These are phyloP conservation scores for Pythium phragmitis DNA, from an alignment of 352 stramenopile genomes.

Conservation along the genomic window DNA sequence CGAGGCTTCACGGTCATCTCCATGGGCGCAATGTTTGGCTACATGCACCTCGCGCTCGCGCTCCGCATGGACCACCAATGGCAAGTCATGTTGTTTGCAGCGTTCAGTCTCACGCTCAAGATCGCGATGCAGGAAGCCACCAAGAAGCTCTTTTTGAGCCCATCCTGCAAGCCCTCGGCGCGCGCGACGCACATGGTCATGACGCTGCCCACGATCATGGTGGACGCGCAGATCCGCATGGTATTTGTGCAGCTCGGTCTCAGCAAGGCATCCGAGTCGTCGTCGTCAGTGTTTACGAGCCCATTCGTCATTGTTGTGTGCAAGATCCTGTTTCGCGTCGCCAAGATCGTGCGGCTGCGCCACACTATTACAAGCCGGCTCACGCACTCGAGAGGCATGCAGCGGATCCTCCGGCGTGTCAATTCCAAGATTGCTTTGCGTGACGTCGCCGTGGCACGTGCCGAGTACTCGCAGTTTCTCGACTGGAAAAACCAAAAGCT, in stretches of 20 bases:
- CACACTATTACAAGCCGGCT: conserved; percentile 27
- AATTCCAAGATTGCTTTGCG: conserved; percentile 31
- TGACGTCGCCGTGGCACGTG: conserved; percentile 26
- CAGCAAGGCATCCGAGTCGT: conserved; percentile 13
- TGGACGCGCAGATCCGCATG: conserved; percentile 37
- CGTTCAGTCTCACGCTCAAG: conserved; percentile 31
- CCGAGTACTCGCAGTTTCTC: conserved; percentile 38
- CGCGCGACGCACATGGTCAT: conserved; percentile 29
- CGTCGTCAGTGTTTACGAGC: conserved; percentile 9
- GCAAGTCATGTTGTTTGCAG: conserved; percentile 30
- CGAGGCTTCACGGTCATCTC: conserved; percentile 16
- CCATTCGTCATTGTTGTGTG: conserved; percentile 31
- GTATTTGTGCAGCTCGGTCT: conserved; percentile 33
- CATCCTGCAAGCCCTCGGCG: conserved; percentile 21
- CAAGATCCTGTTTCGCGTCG: conserved; percentile 36
- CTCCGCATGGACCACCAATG: conserved; percentile 26
- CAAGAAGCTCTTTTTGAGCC: conserved; percentile 28
- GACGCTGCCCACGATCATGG: conserved; percentile 34
- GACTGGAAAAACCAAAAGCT: conserved; percentile 39
- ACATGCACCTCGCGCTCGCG: conserved; percentile 26
- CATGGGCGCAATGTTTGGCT: conserved; percentile 23
- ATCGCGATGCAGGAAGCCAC: conserved; percentile 33
- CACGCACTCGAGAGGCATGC: conserved; percentile 27
- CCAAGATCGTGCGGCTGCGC: conserved; percentile 33
- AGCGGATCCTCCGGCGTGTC: conserved; percentile 34